A percentile compares a stretch with the other conserved stretches of the same genome.
These are phyloP conservation scores for Stagonosporopsis vannaccii DNA, from an alignment of 2,329 filamentous ascomycete species.

Conservation along the genomic window DNA sequence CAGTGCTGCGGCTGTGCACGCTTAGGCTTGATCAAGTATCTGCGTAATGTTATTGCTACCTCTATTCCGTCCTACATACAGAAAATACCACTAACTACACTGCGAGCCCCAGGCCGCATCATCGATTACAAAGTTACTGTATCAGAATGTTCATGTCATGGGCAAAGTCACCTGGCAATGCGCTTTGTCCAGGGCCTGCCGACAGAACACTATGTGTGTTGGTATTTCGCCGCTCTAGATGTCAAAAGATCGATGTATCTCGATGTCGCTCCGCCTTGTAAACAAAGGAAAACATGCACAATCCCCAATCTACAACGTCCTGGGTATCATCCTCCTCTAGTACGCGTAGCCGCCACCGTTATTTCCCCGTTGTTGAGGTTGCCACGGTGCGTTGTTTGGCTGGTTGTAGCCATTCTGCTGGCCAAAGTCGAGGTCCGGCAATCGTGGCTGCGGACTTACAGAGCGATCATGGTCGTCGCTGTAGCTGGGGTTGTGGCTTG, in stretches of 20 bases:
- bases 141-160: slow-evolving; percentile 22
- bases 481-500: slow-evolving; percentile 32
- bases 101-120: slow-evolving; percentile 19
- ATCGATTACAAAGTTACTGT: slow-evolving; percentile 16
- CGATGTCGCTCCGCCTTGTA: slow-evolving; percentile 13
- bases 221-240: slow-evolving; percentile 17
- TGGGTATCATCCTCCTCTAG: slow-evolving; percentile 26
- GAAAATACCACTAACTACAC: slow-evolving; percentile 9
- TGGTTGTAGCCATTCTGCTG: slow-evolving; percentile 30
- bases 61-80: slow-evolving; percentile 15
- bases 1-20: not conserved
- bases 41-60: slow-evolving; percentile 7
- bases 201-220: slow-evolving; percentile 19
- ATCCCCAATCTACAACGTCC: slow-evolving; percentile 10
- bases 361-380: slow-evolving; percentile 31
- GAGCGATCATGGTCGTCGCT: slow-evolving; percentile 33
- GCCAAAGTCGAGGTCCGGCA: slow-evolving; percentile 41
- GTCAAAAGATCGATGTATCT: slow-evolving; percentile 6
- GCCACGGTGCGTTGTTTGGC: slow-evolving; percentile 33
- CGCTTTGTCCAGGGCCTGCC: slow-evolving; percentile 19
- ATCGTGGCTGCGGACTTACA: slow-evolving; percentile 37
- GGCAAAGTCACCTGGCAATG: slow-evolving; percentile 18
- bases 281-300: slow-evolving; percentile 20
- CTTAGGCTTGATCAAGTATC: not conserved
- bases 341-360: slow-evolving; percentile 36